Percentiles rank a stretch among this genome's conserved stretches.
phyloP scores from a whole-genome alignment of 148 eudicot species.

The Rhododendron henanense region DNA sequence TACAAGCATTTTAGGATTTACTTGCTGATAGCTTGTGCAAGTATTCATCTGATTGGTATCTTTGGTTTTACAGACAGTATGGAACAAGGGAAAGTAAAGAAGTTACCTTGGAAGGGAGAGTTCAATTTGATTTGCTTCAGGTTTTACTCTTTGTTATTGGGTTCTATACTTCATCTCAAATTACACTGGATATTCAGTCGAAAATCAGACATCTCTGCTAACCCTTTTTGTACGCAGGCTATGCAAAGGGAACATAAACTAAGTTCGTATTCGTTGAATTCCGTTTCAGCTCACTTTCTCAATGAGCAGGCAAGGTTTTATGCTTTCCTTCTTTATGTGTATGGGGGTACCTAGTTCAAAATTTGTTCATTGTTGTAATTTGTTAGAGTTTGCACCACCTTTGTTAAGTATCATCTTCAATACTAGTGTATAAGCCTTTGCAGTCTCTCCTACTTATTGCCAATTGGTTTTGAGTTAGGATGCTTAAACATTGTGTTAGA shows the following conservation, averaged over 20 bases:
- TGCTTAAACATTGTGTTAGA: background rate
- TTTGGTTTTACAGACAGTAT: conserved; percentile 58
- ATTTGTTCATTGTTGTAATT: background rate
- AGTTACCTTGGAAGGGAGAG: conserved; percentile 86
- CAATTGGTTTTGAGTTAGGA: background rate
- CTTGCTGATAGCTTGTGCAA: background rate
- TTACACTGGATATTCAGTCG: background rate
- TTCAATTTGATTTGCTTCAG: conserved; percentile 96
- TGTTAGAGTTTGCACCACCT: background rate
- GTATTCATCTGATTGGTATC: conserved; percentile 12
- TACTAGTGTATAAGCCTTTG: background rate
- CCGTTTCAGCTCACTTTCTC: conserved; percentile 97
- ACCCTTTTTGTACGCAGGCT: conserved; percentile 44
- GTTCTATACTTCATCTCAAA: background rate
- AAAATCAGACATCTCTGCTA: background rate
- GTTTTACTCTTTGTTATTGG: conserved; percentile 28
- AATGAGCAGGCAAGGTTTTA: conserved; percentile 76
- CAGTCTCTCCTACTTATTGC: background rate
- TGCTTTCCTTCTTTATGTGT: background rate
- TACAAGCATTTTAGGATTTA: background rate
- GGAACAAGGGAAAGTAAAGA: conserved; percentile 99
- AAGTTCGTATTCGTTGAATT: conserved; percentile 93
- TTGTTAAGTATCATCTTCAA: background rate
- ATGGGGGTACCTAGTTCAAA: background rate
- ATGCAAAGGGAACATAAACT: conserved; percentile 94